Evolutionary conservation across 2,329 filamentous ascomycete genomes (phyloP).

Genomic region (Pseudogymnoascus sp.): DNA sequence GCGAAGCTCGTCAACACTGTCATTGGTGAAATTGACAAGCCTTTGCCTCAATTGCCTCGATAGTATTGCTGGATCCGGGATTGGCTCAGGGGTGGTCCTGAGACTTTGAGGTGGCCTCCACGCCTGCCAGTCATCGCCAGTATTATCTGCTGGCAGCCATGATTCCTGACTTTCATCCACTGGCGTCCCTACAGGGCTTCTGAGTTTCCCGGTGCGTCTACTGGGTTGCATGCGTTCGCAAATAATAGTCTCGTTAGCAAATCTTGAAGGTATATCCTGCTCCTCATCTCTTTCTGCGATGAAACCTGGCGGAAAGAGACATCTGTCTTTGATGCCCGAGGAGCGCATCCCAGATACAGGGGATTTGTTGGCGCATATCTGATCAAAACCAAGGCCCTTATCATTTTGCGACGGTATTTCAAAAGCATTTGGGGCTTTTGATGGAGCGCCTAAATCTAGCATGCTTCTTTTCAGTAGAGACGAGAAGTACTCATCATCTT

Average conservation of each 20-base stretch:
- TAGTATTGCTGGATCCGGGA: neutral
- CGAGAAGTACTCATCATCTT: neutral
- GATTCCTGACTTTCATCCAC: neutral
- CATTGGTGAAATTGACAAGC: neutral
- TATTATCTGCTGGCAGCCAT: neutral
- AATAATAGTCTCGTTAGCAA: neutral
- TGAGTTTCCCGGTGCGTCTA: neutral
- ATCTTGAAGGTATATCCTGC: neutral
- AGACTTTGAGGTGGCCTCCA: neutral
- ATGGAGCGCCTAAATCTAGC: neutral
- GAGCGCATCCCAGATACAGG: neutral
- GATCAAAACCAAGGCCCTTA: neutral
- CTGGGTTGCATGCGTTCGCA: neutral
- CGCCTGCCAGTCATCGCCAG: neutral
- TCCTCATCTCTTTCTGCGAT: neutral
- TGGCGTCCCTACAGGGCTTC: neutral
- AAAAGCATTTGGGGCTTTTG: neutral
- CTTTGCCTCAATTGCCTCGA: neutral
- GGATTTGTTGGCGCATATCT: neutral
- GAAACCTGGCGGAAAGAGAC: neutral
- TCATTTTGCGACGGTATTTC: neutral
- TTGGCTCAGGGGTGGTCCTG: neutral
- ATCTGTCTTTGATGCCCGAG: neutral
- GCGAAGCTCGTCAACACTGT: neutral
- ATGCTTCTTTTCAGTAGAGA: neutral